Evolutionary conservation across 768 basidiomycete species (phyloP).

Genomic region (Boletus sp.): DNA sequence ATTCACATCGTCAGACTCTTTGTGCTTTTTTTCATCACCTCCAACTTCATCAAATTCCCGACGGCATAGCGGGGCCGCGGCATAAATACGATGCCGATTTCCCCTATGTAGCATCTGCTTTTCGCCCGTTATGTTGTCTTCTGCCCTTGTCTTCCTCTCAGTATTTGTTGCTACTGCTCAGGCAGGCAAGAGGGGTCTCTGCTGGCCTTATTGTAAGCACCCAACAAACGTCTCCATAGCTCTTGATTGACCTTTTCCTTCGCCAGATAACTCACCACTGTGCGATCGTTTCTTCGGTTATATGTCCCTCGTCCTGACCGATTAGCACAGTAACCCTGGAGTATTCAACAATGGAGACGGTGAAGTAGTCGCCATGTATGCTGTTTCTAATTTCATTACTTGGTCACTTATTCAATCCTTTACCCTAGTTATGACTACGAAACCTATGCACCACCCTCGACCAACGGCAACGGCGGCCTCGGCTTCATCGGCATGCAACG

Average conservation of each 20-base stretch:
- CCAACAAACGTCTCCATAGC: background rate
- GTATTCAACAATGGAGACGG: conserved; percentile 34
- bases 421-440: conserved; percentile 37
- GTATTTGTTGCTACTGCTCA: conserved; percentile 18
- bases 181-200: conserved; percentile 39
- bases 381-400: background rate
- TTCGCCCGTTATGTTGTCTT: conserved; percentile 18
- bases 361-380: conserved; percentile 36
- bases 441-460: conserved; percentile 34
- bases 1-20: background rate
- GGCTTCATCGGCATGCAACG: conserved; percentile 41
- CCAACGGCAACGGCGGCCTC: conserved; percentile 37
- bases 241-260: background rate
- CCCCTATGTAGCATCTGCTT: background rate
- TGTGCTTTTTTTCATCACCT: background rate
- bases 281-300: conserved; percentile 10
- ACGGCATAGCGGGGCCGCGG: too few species aligned
- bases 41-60: background rate
- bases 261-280: conserved; percentile 31
- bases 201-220: conserved; percentile 36
- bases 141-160: conserved; percentile 15
- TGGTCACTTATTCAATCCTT: background rate
- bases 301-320: background rate
- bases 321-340: conserved; percentile 26
- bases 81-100: conserved; percentile 12